Percentiles rank a stretch among this genome's conserved stretches.
Conservation (phyloP, 306 rosid species). For the Canavalia gladiata region DNA sequence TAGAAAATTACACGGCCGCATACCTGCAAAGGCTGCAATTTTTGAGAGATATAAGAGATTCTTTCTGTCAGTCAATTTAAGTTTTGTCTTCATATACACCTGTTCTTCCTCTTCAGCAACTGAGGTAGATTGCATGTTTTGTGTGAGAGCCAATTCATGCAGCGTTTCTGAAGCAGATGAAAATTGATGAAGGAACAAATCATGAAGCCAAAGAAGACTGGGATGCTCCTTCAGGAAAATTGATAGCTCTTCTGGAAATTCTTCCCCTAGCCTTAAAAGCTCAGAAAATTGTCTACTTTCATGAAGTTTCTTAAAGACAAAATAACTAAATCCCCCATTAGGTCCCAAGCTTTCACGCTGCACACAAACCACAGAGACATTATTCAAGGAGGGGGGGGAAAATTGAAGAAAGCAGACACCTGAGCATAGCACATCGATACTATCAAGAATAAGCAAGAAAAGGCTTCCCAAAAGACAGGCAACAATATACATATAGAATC, state of each 20-base stretch:
- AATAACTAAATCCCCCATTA: slow-evolving; percentile 88
- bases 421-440: slow-evolving; percentile 38
- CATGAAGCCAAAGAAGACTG: slow-evolving; percentile 96
- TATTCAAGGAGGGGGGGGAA: slow-evolving; percentile 27
- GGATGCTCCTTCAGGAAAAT: slow-evolving; percentile 82
- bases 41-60: slow-evolving; percentile 86
- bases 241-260: slow-evolving; percentile 85
- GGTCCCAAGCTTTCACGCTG: slow-evolving; percentile 97
- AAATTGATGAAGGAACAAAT: slow-evolving; percentile 87
- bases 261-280: slow-evolving; percentile 95
- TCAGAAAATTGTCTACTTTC: slow-evolving; percentile 78
- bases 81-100: slow-evolving; percentile 47
- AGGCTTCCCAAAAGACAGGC: slow-evolving; percentile 1
- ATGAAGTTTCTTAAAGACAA: slow-evolving; percentile 79
- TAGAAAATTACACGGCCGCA: slow-evolving; percentile 13
- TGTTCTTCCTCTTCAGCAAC: slow-evolving; percentile 66
- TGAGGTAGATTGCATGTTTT: slow-evolving; percentile 56
- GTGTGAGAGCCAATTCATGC: slow-evolving; percentile 81
- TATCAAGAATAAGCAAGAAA: slow-evolving; percentile 20
- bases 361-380: slow-evolving; percentile 53
- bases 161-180: slow-evolving; percentile 90
- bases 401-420: slow-evolving; percentile 34
- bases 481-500: slow-evolving; percentile 37
- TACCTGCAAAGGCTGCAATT: slow-evolving; percentile 94
- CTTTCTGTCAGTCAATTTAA: slow-evolving; percentile 78